These are phyloP conservation scores for Scleroderma bovista DNA, from an alignment of 768 basidiomycete genomes.

Conservation along the genomic window DNA sequence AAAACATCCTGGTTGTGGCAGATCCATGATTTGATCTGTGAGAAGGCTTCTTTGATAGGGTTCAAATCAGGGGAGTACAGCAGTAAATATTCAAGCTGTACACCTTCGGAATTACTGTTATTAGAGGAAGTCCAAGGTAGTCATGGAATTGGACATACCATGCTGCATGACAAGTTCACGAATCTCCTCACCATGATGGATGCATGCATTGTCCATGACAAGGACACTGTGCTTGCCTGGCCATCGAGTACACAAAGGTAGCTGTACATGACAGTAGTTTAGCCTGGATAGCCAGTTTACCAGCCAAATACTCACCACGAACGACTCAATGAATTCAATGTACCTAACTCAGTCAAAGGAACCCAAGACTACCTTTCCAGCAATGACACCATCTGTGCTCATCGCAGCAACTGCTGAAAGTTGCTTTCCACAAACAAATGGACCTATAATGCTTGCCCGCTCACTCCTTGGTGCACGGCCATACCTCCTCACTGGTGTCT, in stretches of 20 bases:
- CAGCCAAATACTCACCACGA: slow-evolving; percentile 16
- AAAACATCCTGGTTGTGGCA: slow-evolving; percentile 2
- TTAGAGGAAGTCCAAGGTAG: background rate
- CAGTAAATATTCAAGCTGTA: slow-evolving; percentile 25
- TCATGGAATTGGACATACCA: slow-evolving; percentile 1
- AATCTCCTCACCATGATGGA: slow-evolving; percentile 11
- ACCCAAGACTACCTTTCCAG: slow-evolving; percentile 24
- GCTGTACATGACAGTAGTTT: background rate
- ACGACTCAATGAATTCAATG: slow-evolving; percentile 21
- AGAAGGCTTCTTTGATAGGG: slow-evolving; percentile 37
- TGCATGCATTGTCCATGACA: slow-evolving; percentile 15
- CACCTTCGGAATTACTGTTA: slow-evolving; percentile 10
- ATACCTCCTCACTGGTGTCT: slow-evolving; percentile 10
- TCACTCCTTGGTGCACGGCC: slow-evolving; percentile 20
- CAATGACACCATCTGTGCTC: slow-evolving; percentile 26
- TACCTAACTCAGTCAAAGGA: slow-evolving; percentile 20
- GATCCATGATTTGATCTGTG: slow-evolving; percentile 25
- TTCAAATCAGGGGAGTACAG: slow-evolving; percentile 38
- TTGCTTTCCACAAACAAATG: slow-evolving; percentile 26
- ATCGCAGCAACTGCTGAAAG: slow-evolving; percentile 24
- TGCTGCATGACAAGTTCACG: slow-evolving; percentile 7
- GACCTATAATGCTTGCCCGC: slow-evolving; percentile 18
- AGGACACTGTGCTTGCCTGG: slow-evolving; percentile 14
- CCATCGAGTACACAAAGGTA: slow-evolving; percentile 7
- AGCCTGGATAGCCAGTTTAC: too few relatives aligned